Percentiles rank a stretch among this genome's conserved stretches.
Conservation (phyloP, 495 filamentous ascomycete species). For the Melanomma pulvis-pyrius region DNA sequence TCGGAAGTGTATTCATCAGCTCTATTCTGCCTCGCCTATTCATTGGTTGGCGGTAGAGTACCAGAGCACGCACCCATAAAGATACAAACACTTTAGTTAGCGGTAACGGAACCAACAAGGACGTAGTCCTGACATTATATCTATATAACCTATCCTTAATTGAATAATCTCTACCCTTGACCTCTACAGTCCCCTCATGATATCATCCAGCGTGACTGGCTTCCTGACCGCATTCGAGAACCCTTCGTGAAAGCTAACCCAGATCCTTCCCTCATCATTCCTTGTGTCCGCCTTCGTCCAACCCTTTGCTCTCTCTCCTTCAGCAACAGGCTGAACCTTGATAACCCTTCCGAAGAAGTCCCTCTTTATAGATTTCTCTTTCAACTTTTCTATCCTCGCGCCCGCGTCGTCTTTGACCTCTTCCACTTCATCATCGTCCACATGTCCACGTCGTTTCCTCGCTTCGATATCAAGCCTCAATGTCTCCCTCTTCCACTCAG, state of each 20-base stretch:
- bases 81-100: too few species aligned
- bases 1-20: too few species aligned
- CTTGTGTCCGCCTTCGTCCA: slow-evolving; percentile 45
- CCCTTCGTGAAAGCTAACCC: slow-evolving; percentile 96
- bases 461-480: slow-evolving; percentile 43
- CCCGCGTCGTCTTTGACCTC: slow-evolving; percentile 50
- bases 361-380: slow-evolving; percentile 61
- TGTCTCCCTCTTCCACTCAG: slow-evolving; percentile 73
- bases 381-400: slow-evolving; percentile 37
- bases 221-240: slow-evolving; percentile 95
- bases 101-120: too few species aligned
- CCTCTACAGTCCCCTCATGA: slow-evolving; percentile 65
- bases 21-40: too few species aligned
- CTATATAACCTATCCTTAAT: too few species aligned
- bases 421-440: slow-evolving; percentile 12
- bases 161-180: too few species aligned
- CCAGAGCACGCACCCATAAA: too few species aligned
- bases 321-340: slow-evolving; percentile 31
- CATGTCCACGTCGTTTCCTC: slow-evolving; percentile 48
- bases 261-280: slow-evolving; percentile 60
- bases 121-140: too few species aligned
- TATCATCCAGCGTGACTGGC: slow-evolving; percentile 81
- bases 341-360: slow-evolving; percentile 90
- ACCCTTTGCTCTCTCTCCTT: slow-evolving; percentile 47
- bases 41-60: too few species aligned